Evolutionary conservation across 2,329 filamentous ascomycete species (phyloP).

Genomic region (Fusarium nurragi): DNA sequence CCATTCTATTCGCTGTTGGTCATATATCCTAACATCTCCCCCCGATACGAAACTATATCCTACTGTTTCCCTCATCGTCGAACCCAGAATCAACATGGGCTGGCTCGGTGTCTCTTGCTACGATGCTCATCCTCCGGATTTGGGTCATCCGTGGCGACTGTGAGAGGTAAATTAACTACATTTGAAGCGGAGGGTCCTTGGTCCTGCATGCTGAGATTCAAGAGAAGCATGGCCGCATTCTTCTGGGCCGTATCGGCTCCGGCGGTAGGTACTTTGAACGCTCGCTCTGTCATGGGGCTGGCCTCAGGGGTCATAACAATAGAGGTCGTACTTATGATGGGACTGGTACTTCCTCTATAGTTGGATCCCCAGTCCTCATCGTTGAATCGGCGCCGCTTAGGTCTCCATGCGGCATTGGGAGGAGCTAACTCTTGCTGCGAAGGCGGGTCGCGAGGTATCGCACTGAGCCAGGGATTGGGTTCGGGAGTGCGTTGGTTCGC

Average conservation of each 20-base stretch:
- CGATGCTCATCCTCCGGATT: conserved; percentile 25
- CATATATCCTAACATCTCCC: conserved; percentile 24
- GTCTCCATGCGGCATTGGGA: conserved; percentile 22
- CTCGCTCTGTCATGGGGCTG: conserved; percentile 23
- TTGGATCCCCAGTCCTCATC: conserved; percentile 30
- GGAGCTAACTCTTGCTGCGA: conserved; percentile 15
- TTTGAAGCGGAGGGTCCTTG: neutral
- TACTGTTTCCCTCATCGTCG: neutral
- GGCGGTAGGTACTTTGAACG: neutral
- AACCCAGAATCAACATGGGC: conserved; percentile 20
- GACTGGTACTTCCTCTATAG: conserved; percentile 38
- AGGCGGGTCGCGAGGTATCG: conserved; percentile 33
- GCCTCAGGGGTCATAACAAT: conserved; percentile 31
- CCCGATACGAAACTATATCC: neutral
- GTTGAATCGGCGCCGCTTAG: conserved; percentile 40
- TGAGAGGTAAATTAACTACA: neutral
- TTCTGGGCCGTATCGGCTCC: conserved; percentile 27
- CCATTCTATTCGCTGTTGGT: conserved; percentile 34
- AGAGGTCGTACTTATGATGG: conserved; percentile 27
- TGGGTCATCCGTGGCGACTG: neutral
- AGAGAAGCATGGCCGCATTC: conserved; percentile 39
- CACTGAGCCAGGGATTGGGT: conserved; percentile 39
- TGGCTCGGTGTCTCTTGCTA: conserved; percentile 37
- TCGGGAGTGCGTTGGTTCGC: conserved; percentile 29
- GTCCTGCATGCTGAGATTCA: conserved; percentile 32